Conservation (phyloP, 371 early-diverging fungal species). For the Actinomortierella wolfii region DNA sequence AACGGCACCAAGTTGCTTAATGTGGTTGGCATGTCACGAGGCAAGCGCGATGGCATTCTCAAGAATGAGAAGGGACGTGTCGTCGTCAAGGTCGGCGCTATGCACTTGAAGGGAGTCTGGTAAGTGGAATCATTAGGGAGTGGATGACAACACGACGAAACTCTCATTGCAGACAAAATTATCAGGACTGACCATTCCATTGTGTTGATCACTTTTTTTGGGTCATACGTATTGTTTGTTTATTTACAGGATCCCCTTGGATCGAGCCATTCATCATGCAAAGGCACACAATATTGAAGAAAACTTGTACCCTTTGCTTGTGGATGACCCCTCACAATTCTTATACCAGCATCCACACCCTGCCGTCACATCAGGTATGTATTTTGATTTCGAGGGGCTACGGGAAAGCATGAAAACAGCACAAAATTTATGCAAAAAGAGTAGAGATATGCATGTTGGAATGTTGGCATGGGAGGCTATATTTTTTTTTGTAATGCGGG, state of each 20-base stretch:
- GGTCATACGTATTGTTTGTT: conserved; percentile 1
- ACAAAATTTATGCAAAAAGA: no score
- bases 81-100: conserved; percentile 87
- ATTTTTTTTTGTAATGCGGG: no score
- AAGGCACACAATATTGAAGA: conserved; percentile 72
- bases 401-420: no score
- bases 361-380: conserved; percentile 28
- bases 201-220: conserved; percentile 1
- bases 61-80: conserved; percentile 86
- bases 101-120: conserved; percentile 92
- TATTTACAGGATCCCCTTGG: conserved; percentile 66
- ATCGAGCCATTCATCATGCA: conserved; percentile 71
- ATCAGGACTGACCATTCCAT: neutral
- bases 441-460: no score
- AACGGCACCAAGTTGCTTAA: conserved; percentile 88
- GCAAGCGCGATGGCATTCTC: conserved; percentile 86
- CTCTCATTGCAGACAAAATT: neutral
- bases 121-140: conserved; percentile 30
- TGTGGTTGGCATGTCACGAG: conserved; percentile 88
- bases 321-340: conserved; percentile 62
- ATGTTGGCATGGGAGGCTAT: no score
- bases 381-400: no score
- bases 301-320: conserved; percentile 74
- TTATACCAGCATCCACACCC: conserved; percentile 42
- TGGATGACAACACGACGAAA: neutral